A percentile compares a stretch with the other conserved stretches of the same genome.
Evolutionary conservation across 148 eudicot genomes (phyloP).

Genomic region (Polygonum aviculare): DNA sequence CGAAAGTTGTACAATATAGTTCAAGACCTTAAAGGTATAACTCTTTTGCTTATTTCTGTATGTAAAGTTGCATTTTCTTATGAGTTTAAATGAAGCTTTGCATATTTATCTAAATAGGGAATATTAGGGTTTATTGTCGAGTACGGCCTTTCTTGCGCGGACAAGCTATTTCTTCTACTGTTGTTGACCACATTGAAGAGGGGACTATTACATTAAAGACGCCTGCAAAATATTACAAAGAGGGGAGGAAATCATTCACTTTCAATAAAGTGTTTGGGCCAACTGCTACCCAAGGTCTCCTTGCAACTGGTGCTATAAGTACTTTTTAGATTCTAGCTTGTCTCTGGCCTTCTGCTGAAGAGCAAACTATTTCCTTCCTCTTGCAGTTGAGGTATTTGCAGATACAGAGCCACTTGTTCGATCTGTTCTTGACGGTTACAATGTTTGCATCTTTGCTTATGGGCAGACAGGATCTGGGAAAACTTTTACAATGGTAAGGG

Average conservation of each 20-base stretch:
- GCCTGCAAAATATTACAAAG: conserved; percentile 61
- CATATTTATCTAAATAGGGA: conserved; percentile 38
- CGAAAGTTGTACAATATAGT: conserved; percentile 84
- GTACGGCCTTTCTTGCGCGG: conserved; percentile 91
- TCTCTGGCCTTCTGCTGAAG: neutral
- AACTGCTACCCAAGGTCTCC: conserved; percentile 74
- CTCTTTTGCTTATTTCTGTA: no score
- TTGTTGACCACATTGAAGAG: conserved; percentile 55
- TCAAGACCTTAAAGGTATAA: conserved; percentile 92
- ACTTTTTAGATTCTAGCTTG: neutral
- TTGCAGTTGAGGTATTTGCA: conserved; percentile 77
- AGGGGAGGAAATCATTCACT: conserved; percentile 64
- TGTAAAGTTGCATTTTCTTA: neutral
- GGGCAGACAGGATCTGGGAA: conserved; percentile 99
- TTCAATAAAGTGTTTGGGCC: conserved; percentile 87
- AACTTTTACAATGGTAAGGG: conserved; percentile 80
- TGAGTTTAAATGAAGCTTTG: neutral
- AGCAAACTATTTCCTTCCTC: neutral
- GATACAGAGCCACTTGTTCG: conserved; percentile 91
- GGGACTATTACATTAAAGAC: conserved; percentile 51
- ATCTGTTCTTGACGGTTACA: conserved; percentile 94
- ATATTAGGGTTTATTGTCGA: conserved; percentile 91
- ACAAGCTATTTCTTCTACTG: conserved; percentile 31
- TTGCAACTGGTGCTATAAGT: neutral
- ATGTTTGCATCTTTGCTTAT: conserved; percentile 93